Evolutionary conservation across 2,329 filamentous ascomycete species (phyloP), one percentile per base, ranked within the genome.

Genomic region (Monosporascus sp.): DNA sequence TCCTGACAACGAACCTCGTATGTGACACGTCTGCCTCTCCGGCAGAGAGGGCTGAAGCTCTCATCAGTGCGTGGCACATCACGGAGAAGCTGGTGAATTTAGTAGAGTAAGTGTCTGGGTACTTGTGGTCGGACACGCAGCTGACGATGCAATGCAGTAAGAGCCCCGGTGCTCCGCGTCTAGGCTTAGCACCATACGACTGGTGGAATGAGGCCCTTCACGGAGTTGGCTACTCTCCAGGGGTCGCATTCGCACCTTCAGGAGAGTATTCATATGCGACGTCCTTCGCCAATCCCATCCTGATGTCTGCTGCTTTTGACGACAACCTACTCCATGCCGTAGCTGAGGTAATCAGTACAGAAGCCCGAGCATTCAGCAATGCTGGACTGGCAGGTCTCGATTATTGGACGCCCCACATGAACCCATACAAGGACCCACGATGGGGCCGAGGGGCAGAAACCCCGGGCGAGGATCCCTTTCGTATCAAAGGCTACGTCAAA

Each of bases 151-250:
- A 46, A 35, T 46, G 38, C 11, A 72, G 69, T 52, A 63, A 66
- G 50, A 66, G 64, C 5, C 64, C 75, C 0, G 82, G 82, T 0
- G 76, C 80, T 6, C 70, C 78, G 1, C 71, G 82, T 27, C 71
- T 87, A 0, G 82, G 82, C 5, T 68, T 86, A 0, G 77, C 78
- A 1, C 64, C 75, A 1, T 87, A 87, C 58, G 72, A 80, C 58
- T 84, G 82, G 72, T 85, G 82, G 80, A 78, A 74, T 45, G 81
- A 84, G 65, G 83, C 78, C 1, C 75, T 87, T 0, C 84, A 87
- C 60, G 85, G 85, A 1, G 72, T 88, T 0, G 83, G 78, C 4
- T 63, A 58, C 4, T 75, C 75, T 20, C 78, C 77, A 0, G 83
- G 81, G 0, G 64, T 68, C 6, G 52, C 37, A 1, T 67, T 67